Evolutionary conservation across 495 filamentous ascomycete genomes (phyloP).

Genomic region (Penicillium daleae): DNA sequence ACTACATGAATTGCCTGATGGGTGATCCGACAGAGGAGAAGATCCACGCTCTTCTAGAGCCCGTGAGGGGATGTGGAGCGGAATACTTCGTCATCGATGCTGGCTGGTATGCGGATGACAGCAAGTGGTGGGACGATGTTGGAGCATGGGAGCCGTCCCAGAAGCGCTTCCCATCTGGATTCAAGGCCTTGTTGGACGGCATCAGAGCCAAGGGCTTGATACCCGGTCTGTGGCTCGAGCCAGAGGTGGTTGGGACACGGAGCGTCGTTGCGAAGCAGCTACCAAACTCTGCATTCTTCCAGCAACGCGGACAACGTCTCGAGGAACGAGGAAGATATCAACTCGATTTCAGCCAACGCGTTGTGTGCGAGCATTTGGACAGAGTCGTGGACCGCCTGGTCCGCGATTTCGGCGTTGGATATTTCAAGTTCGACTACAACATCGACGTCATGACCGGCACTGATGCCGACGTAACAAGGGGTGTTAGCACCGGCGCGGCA

Average conservation of each 20-base stretch:
- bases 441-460: conserved; percentile 31
- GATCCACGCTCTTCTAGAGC: conserved; percentile 26
- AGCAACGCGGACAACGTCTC: conserved; percentile 3
- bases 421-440: conserved; percentile 37
- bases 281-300: conserved; percentile 28
- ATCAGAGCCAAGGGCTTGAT: conserved; percentile 19
- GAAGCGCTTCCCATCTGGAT: conserved; percentile 30
- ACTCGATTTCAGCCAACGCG: neutral
- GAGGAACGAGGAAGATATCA: conserved; percentile 1
- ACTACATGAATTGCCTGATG: conserved; percentile 39
- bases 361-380: neutral
- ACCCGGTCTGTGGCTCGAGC: conserved; percentile 33
- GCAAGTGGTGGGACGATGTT: conserved; percentile 34
- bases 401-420: conserved; percentile 22
- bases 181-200: conserved; percentile 17
- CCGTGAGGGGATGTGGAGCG: neutral
- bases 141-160: conserved; percentile 34
- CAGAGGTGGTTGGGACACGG: conserved; percentile 29
- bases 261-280: conserved; percentile 21
- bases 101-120: conserved; percentile 36
- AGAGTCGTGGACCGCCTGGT: conserved; percentile 11
- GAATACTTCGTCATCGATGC: conserved; percentile 36
- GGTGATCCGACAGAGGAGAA: conserved; percentile 34
- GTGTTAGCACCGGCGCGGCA: neutral
- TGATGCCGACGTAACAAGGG: conserved; percentile 10